phyloP scores from a whole-genome alignment of 306 rosid genomes.

The Fagus sylvatica region DNA sequence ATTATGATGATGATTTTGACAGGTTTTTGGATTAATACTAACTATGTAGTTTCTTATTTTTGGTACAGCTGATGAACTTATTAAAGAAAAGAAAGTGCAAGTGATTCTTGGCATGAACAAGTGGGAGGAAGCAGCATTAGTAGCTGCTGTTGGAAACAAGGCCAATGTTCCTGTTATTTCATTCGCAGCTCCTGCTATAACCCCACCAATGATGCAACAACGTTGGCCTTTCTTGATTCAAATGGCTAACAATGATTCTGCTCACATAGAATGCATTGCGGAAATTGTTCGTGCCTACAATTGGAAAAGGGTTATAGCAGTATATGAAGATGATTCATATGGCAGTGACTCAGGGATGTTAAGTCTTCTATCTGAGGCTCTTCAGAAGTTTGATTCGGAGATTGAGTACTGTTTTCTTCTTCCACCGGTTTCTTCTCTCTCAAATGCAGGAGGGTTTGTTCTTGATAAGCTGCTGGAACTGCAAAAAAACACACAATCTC shows the following conservation, averaged over 20 bases:
- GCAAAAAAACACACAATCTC: constrained; percentile 4
- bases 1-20: too few relatives aligned
- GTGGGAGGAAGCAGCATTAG: constrained; percentile 33
- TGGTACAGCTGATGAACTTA: constrained; percentile 16
- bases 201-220: constrained; percentile 9
- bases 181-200: constrained; percentile 27
- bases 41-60: background rate
- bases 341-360: constrained; percentile 18
- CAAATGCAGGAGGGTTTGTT: constrained; percentile 13
- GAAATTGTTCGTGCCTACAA: constrained; percentile 22
- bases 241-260: constrained; percentile 23
- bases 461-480: constrained; percentile 21
- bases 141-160: constrained; percentile 14
- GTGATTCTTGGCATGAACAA: constrained; percentile 37
- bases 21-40: too few relatives aligned
- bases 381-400: constrained; percentile 8
- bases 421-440: constrained; percentile 22
- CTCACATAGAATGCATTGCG: constrained; percentile 19
- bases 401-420: constrained; percentile 38
- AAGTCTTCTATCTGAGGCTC: constrained; percentile 30
- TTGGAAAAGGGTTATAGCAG: constrained; percentile 25
- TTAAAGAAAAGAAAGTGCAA: constrained; percentile 20
- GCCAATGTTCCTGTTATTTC: constrained; percentile 29
- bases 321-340: constrained; percentile 31
- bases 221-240: constrained; percentile 37